These are phyloP conservation scores for Candida hungchunana DNA, from an alignment of 805 yeast genomes.

Conservation along the genomic window DNA sequence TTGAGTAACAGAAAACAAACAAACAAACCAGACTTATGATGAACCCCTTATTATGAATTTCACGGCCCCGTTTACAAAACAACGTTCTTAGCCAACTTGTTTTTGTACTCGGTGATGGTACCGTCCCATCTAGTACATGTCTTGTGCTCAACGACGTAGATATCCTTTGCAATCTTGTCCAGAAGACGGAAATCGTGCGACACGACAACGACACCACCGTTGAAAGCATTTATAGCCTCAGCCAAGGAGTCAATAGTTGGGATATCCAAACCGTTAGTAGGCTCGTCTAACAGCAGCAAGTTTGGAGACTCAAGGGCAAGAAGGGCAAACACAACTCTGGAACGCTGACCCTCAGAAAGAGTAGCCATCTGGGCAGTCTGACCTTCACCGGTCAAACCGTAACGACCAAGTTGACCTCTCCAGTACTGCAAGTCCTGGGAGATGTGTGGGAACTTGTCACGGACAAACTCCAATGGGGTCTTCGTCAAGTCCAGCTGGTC, in stretches of 20 bases:
- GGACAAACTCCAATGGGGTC: conserved; percentile 93
- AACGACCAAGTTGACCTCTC: conserved; percentile 97
- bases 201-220: conserved; percentile 98
- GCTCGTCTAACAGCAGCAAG: conserved; percentile 94
- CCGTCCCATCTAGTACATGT: conserved; percentile 98
- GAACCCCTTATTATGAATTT: conserved; percentile 2
- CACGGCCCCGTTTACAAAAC: conserved; percentile 54
- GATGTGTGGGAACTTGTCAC: conserved; percentile 83
- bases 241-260: conserved; percentile 98
- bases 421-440: conserved; percentile 98
- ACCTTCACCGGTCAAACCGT: conserved; percentile 97
- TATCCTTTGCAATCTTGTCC: conserved; percentile 96
- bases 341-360: conserved; percentile 97
- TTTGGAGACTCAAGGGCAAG: conserved; percentile 95
- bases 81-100: conserved; percentile 87
- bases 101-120: conserved; percentile 84
- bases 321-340: conserved; percentile 96
- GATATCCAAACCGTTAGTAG: conserved; percentile 98
- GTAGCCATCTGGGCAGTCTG: conserved; percentile 99
- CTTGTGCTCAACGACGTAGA: conserved; percentile 92
- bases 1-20: not conserved
- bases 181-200: conserved; percentile 98
- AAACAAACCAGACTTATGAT: conserved; percentile 2
- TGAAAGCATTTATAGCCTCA: conserved; percentile 88
- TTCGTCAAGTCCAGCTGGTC: conserved; percentile 96